Evolutionary conservation across 768 basidiomycete genomes (phyloP).

Genomic region (Hypholoma sublateritium): DNA sequence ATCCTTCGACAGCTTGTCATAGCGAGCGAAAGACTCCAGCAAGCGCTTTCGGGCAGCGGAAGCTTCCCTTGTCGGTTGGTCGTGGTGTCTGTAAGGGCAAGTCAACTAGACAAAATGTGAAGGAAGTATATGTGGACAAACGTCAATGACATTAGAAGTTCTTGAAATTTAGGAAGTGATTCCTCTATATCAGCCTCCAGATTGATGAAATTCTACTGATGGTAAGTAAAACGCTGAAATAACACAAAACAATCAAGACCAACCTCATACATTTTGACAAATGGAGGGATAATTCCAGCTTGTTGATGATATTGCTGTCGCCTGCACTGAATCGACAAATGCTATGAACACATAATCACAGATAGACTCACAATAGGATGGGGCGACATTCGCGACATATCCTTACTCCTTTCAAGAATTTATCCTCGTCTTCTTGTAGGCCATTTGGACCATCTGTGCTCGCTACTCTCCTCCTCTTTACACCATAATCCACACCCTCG

Average conservation of each 20-base stretch:
- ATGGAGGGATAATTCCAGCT: constrained; percentile 52
- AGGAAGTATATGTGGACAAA: constrained; percentile 26
- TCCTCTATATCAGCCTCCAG: constrained; percentile 92
- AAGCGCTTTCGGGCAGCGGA: constrained; percentile 74
- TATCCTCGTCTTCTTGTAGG: constrained; percentile 60
- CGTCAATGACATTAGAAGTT: constrained; percentile 73
- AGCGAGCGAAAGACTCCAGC: constrained; percentile 82
- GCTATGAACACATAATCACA: background rate
- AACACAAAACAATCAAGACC: background rate
- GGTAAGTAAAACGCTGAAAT: background rate
- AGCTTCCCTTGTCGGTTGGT: constrained; percentile 67
- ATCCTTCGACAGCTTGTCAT: constrained; percentile 85
- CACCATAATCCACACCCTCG: constrained; percentile 84
- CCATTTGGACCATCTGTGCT: constrained; percentile 36
- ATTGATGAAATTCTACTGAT: constrained; percentile 56
- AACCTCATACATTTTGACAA: constrained; percentile 74
- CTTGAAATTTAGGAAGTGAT: constrained; percentile 84
- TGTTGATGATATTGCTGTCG: constrained; percentile 81
- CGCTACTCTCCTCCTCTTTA: constrained; percentile 46
- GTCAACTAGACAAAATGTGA: background rate
- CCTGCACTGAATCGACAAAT: constrained; percentile 36
- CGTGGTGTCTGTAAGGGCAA: constrained; percentile 30
- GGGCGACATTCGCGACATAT: constrained; percentile 85
- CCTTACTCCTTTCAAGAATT: constrained; percentile 86
- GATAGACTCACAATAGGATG: constrained; percentile 64